These are phyloP conservation scores for Lyophyllum semitale DNA, from an alignment of 768 basidiomycete species.

Conservation along the genomic window DNA sequence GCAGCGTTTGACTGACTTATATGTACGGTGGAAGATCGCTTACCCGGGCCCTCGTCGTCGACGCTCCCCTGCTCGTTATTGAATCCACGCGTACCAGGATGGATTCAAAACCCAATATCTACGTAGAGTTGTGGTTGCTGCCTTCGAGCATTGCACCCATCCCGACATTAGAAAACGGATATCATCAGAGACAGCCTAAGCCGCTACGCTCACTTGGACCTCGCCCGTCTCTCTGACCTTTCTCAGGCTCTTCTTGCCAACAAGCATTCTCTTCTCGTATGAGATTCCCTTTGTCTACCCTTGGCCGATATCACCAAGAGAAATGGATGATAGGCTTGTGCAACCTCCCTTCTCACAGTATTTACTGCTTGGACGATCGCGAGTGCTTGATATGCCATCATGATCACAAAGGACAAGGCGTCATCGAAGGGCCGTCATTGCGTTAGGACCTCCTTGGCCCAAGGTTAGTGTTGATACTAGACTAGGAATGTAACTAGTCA, in stretches of 20 bases:
- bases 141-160: conserved; percentile 79
- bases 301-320: no score
- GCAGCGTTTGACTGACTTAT: conserved; percentile 61
- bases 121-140: conserved; percentile 81
- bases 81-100: conserved; percentile 57
- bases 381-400: conserved; percentile 46
- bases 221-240: conserved; percentile 70
- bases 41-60: conserved; percentile 67
- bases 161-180: conserved; percentile 76
- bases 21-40: conserved; percentile 63
- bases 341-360: conserved; percentile 43
- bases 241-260: conserved; percentile 60
- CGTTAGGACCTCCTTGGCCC: conserved; percentile 35
- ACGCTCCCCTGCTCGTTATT: conserved; percentile 66
- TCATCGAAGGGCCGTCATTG: conserved; percentile 53
- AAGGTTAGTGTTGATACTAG: no score
- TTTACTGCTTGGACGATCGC: conserved; percentile 61
- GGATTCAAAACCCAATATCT: conserved; percentile 70
- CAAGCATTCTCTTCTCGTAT: conserved; percentile 60
- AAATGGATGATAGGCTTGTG: conserved; percentile 53
- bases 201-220: conserved; percentile 66
- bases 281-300: conserved; percentile 19
- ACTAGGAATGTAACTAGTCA: no score
- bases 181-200: conserved; percentile 77
- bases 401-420: conserved; percentile 38